Base-by-base conservation (phyloP, 345 rosid species). In the Gynandropsis gynandra region DNA sequence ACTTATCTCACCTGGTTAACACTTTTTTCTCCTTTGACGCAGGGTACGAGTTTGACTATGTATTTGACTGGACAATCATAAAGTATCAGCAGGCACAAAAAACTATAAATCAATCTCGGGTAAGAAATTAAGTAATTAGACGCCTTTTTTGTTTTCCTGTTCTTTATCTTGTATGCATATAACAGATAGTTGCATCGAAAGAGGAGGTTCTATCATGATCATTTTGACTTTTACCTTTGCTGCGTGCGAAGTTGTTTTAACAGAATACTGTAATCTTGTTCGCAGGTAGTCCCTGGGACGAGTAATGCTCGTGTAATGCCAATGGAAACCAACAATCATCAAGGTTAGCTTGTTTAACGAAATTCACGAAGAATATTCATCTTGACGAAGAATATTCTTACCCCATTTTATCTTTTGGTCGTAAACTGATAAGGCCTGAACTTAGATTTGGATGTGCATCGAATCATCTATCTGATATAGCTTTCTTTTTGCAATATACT, bases 41-140 rank as follows among this genome's bases (percentile, higher is more conserved):
- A 92, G 98, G 94, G 45, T 85, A 76, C 71, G 84, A 80, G 49
- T 74, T 82, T 55, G 95, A 92, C 72, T 80, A 72, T 64, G 72
- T 85, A 33, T 92, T 82, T 80, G 98, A 92, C 70, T 92, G 98
- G 98, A 85, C 97, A 12, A 79, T 87, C 56, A 78, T 87, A 35
- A 87, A 92, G 85, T 78, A 85, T 72, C 93, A 87, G 70, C 82
- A 83, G 66, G 68, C 92, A 10, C 87, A 80, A 59, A 89, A 76
- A 70, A 55, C 47, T 58, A 79, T 73, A 79, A 64, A 73, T 68
- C 95, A 79, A 66, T 72, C 80, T 66, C 84, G 74, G 60, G 50
- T 59, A 59, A 63, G 19, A 13, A n/a, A 40, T n/a, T n/a, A n/a
- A n/a, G 3, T 1, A 83, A 43, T 86, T 80, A 19, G 74, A 80